Percentiles rank a stretch among this genome's conserved stretches.
These are phyloP conservation scores for Spongiforma sp. DNA, from an alignment of 1,284 basidiomycete species.

Conservation along the genomic window DNA sequence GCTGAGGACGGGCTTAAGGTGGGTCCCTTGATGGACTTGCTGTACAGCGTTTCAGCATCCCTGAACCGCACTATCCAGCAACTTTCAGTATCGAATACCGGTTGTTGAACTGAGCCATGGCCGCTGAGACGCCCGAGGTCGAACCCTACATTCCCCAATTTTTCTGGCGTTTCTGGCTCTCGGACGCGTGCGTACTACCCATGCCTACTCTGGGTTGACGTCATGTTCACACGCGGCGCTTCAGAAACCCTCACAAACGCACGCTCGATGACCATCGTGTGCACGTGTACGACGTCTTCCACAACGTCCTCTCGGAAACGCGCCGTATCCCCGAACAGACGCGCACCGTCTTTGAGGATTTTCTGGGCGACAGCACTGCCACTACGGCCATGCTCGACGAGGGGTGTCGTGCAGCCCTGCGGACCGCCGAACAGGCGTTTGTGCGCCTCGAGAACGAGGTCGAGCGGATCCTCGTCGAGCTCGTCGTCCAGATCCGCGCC, in stretches of 20 bases:
- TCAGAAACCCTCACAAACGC: conserved; percentile 34
- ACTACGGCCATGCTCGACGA: conserved; percentile 30
- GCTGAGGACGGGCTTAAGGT: too few species aligned
- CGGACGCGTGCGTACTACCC: conserved; percentile 33
- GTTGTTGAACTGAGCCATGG: background rate
- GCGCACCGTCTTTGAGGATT: conserved; percentile 49
- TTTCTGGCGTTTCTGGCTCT: conserved; percentile 49
- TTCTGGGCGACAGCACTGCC: conserved; percentile 31
- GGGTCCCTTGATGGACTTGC: too few species aligned
- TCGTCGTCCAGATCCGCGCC: conserved; percentile 38
- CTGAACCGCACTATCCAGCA: too few species aligned
- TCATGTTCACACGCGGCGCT: background rate
- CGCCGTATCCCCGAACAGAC: conserved; percentile 37
- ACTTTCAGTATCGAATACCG: too few species aligned
- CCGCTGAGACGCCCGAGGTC: conserved; percentile 14
- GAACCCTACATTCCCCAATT: conserved; percentile 45
- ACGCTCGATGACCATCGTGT: conserved; percentile 45
- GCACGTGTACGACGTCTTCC: conserved; percentile 56
- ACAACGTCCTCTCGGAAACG: conserved; percentile 52
- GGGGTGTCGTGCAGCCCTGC: conserved; percentile 40
- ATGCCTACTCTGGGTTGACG: background rate
- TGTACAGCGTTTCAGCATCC: too few species aligned
- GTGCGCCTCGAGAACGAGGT: conserved; percentile 46
- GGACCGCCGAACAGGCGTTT: conserved; percentile 48
- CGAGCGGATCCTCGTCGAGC: conserved; percentile 42